Conservation (phyloP, 129 eudicot genomes). For the Flaveria robusta region DNA sequence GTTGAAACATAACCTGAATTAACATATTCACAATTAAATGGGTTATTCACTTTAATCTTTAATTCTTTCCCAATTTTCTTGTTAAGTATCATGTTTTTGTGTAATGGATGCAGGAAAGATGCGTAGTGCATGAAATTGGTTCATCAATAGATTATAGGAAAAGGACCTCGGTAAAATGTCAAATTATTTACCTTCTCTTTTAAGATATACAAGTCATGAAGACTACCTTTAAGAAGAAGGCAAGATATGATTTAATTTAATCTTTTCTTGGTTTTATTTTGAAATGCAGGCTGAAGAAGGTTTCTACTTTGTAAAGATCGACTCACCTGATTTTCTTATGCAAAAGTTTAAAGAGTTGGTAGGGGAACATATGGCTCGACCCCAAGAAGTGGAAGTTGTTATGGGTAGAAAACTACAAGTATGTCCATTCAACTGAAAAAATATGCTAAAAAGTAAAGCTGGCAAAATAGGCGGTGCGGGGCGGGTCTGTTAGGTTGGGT, state of each 20-base stretch:
- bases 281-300: conserved; percentile 83
- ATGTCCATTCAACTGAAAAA: conserved; percentile 9
- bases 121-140: conserved; percentile 86
- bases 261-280: background rate
- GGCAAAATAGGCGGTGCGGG: background rate
- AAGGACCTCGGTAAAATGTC: conserved; percentile 70
- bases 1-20: background rate
- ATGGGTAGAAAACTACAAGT: conserved; percentile 98
- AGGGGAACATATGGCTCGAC: conserved; percentile 53
- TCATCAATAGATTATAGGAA: conserved; percentile 88
- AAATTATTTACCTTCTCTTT: background rate
- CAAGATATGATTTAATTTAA: background rate
- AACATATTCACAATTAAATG: background rate
- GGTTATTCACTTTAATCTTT: background rate
- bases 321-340: conserved; percentile 52
- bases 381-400: conserved; percentile 89
- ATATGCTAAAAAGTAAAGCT: background rate
- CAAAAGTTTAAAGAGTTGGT: conserved; percentile 65
- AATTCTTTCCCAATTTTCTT: background rate
- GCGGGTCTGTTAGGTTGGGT: background rate
- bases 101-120: conserved; percentile 73
- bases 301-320: conserved; percentile 68
- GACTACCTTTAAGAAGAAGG: background rate
- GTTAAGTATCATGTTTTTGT: conserved; percentile 27
- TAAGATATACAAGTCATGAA: background rate